Conservation (phyloP, 495 filamentous ascomycete genomes). For the Penicillium soppii region DNA sequence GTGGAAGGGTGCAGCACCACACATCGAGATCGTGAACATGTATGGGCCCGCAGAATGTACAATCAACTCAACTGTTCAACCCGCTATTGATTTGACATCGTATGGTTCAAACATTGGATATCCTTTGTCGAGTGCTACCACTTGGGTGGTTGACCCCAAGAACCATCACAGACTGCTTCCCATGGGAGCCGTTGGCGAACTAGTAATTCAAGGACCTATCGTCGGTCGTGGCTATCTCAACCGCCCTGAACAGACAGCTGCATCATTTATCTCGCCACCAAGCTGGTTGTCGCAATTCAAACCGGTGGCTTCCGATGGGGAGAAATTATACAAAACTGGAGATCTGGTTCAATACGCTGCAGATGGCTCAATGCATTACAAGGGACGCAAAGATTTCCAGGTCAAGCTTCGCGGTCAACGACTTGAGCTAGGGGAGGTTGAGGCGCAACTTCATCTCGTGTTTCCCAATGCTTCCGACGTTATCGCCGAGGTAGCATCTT, state of each 20-base stretch:
- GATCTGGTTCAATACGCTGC: conserved; percentile 8
- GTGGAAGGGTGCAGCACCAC: background rate
- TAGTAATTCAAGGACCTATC: conserved; percentile 44
- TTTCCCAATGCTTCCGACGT: background rate
- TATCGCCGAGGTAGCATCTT: conserved; percentile 1
- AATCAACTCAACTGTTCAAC: conserved; percentile 9
- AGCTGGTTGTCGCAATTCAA: background rate
- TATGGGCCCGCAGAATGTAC: background rate
- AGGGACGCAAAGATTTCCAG: conserved; percentile 8
- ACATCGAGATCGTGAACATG: background rate
- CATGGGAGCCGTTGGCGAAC: conserved; percentile 46
- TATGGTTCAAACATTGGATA: conserved; percentile 7
- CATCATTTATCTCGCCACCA: conserved; percentile 29
- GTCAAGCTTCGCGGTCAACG: conserved; percentile 10
- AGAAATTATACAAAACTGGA: conserved; percentile 10
- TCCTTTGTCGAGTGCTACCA: background rate
- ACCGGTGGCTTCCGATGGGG: background rate
- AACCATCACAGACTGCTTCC: conserved; percentile 33
- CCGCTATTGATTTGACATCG: background rate
- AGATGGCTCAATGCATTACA: conserved; percentile 2
- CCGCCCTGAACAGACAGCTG: conserved; percentile 31
- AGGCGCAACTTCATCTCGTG: background rate
- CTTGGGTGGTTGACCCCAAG: conserved; percentile 41
- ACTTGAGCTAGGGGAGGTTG: conserved; percentile 8
- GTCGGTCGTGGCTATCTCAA: conserved; percentile 44